Evolutionary conservation across 331 rosid species (phyloP), one percentile per base, ranked within the genome.

Genomic region (Acacia concinna): DNA sequence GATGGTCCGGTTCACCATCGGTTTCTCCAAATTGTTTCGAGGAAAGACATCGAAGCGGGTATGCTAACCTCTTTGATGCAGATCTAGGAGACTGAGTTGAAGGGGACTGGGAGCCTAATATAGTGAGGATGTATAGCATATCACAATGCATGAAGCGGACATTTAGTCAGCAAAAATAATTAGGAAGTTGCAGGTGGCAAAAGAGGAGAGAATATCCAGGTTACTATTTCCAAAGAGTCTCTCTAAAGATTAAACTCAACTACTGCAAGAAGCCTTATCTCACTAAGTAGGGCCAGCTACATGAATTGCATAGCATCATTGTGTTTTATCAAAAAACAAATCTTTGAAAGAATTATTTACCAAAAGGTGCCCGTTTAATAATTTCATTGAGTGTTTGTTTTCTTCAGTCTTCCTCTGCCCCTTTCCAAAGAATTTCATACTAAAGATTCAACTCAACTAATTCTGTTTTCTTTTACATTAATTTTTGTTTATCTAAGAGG

Each of bases 31-130:
- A 54, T 82, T 84, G 93, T 85, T 95, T 95, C 86, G 89, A 78
- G 79, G 98, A 96, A 79, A 96, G 99, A 86, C 99, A 95, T 20
- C 94, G 88, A 56, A 96, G 87, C 13, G 98, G 96, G 49, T 96
- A 89, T 20, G 93, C 71, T 68, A 90, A 83, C 85, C 88, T 96
- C 92, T 90, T 96, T 13, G 97, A 87, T 30, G 94, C 88, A 80
- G 94, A 87, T 81, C 92, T 88, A 59, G 93, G 97, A 80, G 99
- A 93, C 49, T 91, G 89, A 11, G 90, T 81, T 49, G 84, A 81
- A 67, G 90, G 90, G 65, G 56, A 38, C 84, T 73, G 88, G 40
- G 68, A 46, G 51, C 99, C 99, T 90, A 83, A 79, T 38, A 78
- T 2, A 41, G 40, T 32, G 56, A 76, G 72, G 15, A 34, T 52